Base-by-base conservation (phyloP, 257 asterid species). In the Solanum pimpinellifolium region DNA sequence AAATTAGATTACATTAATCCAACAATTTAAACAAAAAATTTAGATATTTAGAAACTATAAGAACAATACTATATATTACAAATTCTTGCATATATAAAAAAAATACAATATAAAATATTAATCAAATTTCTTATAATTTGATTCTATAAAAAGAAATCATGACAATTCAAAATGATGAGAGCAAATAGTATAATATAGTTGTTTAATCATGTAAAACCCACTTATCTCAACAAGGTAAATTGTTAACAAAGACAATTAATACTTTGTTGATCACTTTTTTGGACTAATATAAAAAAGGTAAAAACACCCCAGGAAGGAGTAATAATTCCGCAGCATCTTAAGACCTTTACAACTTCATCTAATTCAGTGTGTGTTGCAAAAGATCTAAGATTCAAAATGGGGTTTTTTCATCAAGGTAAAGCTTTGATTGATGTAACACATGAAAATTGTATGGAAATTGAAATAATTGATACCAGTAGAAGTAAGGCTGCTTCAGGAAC, bases 401-500 rank as follows among this genome's bases (percentile, higher is more conserved):
- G n/a, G 5, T 15, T 69, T 62, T 31, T 69, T 31, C 39, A 16
- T 35, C 4, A 72, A 72, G 78, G 29, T 23, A 39, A 21, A 35
- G 2, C 47, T 72, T 72, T 72, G 12, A 35, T 16, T 72, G 44
- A 37, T 72, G 44, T 1, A 35, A 35, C 10, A 29, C 75, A 69
- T 29, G 15, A 69, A 69, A 69, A 33, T 7, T 18, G 44, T 8
- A 33, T 37, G 81, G 5, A 9, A 77, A 9, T 29, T 59, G 18
- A 46, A 41, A 35, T 15, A 14, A 66, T 6, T 5, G 27, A 74
- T 76, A 93, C 96, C 96, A n/a, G 88, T 94, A 77, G 94, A 74
- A 66, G 93, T 52, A 52, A 92, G 82, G 96, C 77, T 15, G 95
- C 94, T 85, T 91, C 91, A 69, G 94, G 49, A 76, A 92, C 90